Percentiles rank a stretch among this genome's conserved stretches.
phyloP scores from a whole-genome alignment of 805 yeast genomes.

The Candida succiphila region DNA sequence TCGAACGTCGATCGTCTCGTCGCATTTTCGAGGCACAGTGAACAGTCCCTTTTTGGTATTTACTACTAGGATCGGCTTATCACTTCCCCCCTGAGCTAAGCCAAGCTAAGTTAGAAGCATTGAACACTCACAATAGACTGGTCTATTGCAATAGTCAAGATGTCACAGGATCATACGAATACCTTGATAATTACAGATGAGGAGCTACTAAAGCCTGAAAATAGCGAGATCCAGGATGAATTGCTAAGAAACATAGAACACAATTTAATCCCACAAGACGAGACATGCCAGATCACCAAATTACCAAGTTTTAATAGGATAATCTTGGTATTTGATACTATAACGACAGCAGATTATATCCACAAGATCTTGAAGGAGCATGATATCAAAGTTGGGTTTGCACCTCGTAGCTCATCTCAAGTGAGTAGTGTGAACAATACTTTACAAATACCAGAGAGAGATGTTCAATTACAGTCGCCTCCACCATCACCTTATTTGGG shows the following conservation, averaged over 20 bases:
- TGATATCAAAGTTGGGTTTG: conserved; percentile 8
- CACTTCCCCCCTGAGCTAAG: no score
- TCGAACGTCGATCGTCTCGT: background rate
- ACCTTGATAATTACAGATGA: conserved; percentile 19
- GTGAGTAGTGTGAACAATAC: conserved; percentile 2
- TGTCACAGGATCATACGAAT: conserved; percentile 8
- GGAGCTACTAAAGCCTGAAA: conserved; percentile 8
- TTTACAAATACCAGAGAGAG: conserved; percentile 15
- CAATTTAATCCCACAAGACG: conserved; percentile 6
- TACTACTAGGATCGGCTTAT: no score
- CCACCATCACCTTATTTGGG: conserved; percentile 26
- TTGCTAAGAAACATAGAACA: conserved; percentile 7
- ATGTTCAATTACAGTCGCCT: conserved; percentile 23
- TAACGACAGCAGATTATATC: conserved; percentile 7
- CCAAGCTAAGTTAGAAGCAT: no score
- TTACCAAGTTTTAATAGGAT: conserved; percentile 18
- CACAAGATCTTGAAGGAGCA: conserved; percentile 8
- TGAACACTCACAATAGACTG: no score
- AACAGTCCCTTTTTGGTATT: no score
- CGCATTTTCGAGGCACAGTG: no score
- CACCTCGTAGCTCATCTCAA: background rate
- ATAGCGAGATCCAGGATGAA: conserved; percentile 9
- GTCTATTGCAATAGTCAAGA: no score
- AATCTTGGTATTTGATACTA: conserved; percentile 14
- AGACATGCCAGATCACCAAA: conserved; percentile 10